phyloP scores from a whole-genome alignment of 75 land plant species.

The Picea sitchensis region DNA sequence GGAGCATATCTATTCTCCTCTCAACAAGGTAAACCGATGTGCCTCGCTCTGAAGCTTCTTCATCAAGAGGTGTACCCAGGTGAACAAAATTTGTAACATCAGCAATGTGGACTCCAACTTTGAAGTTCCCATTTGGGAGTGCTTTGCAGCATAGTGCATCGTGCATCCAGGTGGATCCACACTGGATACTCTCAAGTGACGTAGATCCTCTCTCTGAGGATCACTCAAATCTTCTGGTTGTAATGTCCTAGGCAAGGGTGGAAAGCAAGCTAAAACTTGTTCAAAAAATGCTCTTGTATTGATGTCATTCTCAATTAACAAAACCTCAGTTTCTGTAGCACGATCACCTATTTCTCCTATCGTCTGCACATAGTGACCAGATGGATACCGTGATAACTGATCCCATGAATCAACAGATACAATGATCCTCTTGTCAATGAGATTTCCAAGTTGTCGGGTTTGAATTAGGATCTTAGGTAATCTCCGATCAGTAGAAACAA shows the following conservation, averaged over 20 bases:
- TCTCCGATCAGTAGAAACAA: conserved; percentile 90
- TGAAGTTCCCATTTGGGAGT: conserved; percentile 84
- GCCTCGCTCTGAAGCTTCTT: conserved; percentile 88
- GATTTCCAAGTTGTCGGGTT: conserved; percentile 94
- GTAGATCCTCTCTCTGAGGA: conserved; percentile 70
- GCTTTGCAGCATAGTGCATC: conserved; percentile 92
- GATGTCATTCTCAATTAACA: conserved; percentile 94
- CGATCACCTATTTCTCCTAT: conserved; percentile 96
- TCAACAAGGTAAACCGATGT: conserved; percentile 99
- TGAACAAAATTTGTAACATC: conserved; percentile 98
- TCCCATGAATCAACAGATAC: conserved; percentile 99
- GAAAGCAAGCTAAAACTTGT: conserved; percentile 90
- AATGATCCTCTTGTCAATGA: conserved; percentile 92
- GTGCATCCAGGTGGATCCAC: conserved; percentile 99
- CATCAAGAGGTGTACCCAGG: conserved; percentile 91
- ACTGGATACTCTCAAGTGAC: conserved; percentile 80
- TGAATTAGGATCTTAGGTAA: conserved; percentile 96
- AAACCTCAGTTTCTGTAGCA: conserved; percentile 94
- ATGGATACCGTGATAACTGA: conserved; percentile 66
- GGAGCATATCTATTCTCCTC: conserved; percentile 97
- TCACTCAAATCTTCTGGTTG: conserved; percentile 62
- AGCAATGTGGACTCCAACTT: conserved; percentile 99
- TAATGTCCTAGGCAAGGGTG: conserved; percentile 94
- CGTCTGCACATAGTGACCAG: conserved; percentile 93
- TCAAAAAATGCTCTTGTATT: conserved; percentile 83